Evolutionary conservation across 1,284 basidiomycete species (phyloP).

Genomic region (Tilletia indica): DNA sequence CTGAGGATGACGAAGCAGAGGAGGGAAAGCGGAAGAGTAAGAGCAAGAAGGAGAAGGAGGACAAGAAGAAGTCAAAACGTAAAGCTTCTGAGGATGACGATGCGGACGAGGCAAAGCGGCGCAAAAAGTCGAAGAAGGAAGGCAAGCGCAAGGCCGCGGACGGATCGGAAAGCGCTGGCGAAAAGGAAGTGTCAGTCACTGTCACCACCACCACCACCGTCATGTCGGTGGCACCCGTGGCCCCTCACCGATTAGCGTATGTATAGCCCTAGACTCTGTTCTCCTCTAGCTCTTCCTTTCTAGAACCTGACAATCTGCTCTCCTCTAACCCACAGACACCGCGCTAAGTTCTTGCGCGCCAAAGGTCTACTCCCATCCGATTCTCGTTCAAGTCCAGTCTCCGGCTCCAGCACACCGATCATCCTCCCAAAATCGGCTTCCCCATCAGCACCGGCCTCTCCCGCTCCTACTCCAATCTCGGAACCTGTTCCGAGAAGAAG

Average conservation of each 20-base stretch:
- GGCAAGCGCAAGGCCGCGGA: conserved; percentile 29
- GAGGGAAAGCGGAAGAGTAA: conserved; percentile 25
- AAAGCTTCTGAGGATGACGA: conserved; percentile 23
- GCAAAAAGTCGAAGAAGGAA: conserved; percentile 26
- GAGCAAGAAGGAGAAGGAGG: conserved; percentile 29
- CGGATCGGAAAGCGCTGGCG: neutral
- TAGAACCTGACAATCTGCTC: neutral
- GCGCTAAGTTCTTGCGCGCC: conserved; percentile 52
- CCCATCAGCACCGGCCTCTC: conserved; percentile 33
- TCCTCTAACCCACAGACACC: conserved; percentile 19
- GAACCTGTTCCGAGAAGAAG: neutral
- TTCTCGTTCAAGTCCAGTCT: neutral
- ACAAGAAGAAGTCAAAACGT: conserved; percentile 21
- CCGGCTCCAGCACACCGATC: conserved; percentile 3
- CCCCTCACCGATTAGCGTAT: conserved; percentile 25
- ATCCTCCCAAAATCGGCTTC: conserved; percentile 12
- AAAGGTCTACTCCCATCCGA: conserved; percentile 41
- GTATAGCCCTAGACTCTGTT: conserved; percentile 14
- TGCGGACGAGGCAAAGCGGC: conserved; percentile 22
- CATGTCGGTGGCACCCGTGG: neutral
- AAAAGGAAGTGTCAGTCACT: neutral
- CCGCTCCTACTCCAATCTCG: neutral
- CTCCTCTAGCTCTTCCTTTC: neutral
- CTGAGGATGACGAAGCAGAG: conserved; percentile 5
- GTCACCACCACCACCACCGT: conserved; percentile 13